Evolutionary conservation across 805 yeast species (phyloP).

Genomic region (Helenozyma rhizophorensis): DNA sequence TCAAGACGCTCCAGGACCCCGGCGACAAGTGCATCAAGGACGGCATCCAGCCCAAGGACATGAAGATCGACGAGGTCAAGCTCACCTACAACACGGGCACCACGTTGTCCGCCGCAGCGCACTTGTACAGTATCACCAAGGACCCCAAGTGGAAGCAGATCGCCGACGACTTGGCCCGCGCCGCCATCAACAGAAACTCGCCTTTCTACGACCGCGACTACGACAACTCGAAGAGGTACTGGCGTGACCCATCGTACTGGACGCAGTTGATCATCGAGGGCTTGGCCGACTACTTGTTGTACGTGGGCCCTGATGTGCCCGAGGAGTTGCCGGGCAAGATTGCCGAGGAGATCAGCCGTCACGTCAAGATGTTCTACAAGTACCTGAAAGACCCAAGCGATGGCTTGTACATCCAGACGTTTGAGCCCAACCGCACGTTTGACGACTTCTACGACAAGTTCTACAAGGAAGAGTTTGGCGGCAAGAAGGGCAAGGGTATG

Average conservation of each 20-base stretch:
- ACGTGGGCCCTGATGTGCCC: slow-evolving; percentile 40
- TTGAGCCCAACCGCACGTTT: slow-evolving; percentile 54
- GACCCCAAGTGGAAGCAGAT: slow-evolving; percentile 78
- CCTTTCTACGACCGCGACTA: slow-evolving; percentile 65
- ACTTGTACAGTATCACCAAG: slow-evolving; percentile 90
- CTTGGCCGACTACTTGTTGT: slow-evolving; percentile 57
- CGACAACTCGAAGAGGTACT: slow-evolving; percentile 49
- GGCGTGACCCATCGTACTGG: slow-evolving; percentile 62
- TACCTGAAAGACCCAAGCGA: slow-evolving; percentile 55
- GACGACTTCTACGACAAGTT: slow-evolving; percentile 42
- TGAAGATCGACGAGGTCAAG: slow-evolving; percentile 45
- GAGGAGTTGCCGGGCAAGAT: slow-evolving; percentile 31
- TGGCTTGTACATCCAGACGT: slow-evolving; percentile 55
- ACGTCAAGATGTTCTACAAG: slow-evolving; percentile 52
- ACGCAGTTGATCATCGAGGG: slow-evolving; percentile 65
- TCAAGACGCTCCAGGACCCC: slow-evolving; percentile 47
- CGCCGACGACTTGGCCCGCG: slow-evolving; percentile 48
- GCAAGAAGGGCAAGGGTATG: slow-evolving; percentile 45
- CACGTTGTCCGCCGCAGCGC: slow-evolving; percentile 59
- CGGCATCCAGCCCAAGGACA: slow-evolving; percentile 49
- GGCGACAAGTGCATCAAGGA: slow-evolving; percentile 55
- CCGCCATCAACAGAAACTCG: slow-evolving; percentile 53
- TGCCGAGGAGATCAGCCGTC: slow-evolving; percentile 47
- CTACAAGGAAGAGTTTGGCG: slow-evolving; percentile 54
- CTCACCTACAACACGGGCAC: slow-evolving; percentile 70